These are phyloP conservation scores for Ceratocystis eucalypticola DNA, from an alignment of 2,329 filamentous ascomycete species.

Conservation along the genomic window DNA sequence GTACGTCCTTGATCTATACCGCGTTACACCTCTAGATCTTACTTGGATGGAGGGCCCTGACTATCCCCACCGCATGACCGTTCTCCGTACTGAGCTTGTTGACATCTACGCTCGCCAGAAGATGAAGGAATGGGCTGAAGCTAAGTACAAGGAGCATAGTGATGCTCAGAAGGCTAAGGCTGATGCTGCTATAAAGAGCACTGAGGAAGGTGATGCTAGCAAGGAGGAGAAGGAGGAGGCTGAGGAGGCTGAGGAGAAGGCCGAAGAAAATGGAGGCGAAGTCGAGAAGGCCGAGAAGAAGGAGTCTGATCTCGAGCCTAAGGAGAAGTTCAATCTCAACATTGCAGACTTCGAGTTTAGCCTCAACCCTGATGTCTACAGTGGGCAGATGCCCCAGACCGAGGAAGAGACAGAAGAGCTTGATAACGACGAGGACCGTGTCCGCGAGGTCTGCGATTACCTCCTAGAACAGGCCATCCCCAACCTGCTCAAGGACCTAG, in stretches of 20 bases:
- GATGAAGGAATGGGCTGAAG: slow-evolving; percentile 78
- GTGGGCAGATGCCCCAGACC: slow-evolving; percentile 78
- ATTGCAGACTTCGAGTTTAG: slow-evolving; percentile 76
- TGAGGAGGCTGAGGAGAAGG: slow-evolving; percentile 24
- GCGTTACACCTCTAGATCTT: slow-evolving; percentile 83
- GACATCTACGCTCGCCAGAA: slow-evolving; percentile 74
- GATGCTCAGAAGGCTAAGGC: slow-evolving; percentile 26
- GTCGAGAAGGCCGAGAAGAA: slow-evolving; percentile 23
- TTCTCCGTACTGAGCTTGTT: slow-evolving; percentile 77
- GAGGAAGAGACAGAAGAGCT: slow-evolving; percentile 78
- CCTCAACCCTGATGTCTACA: slow-evolving; percentile 91
- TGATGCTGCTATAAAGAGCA: slow-evolving; percentile 19
- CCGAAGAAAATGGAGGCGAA: slow-evolving; percentile 20
- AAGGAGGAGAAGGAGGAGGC: slow-evolving; percentile 28
- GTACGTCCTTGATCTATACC: slow-evolving; percentile 93
- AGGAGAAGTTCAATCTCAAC: slow-evolving; percentile 46
- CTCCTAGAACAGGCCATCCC: slow-evolving; percentile 67
- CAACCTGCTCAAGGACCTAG: slow-evolving; percentile 72
- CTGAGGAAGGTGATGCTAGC: slow-evolving; percentile 27
- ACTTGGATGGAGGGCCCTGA: slow-evolving; percentile 63
- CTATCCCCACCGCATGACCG: slow-evolving; percentile 94
- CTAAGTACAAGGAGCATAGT: slow-evolving; percentile 38
- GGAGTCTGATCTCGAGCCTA: slow-evolving; percentile 34
- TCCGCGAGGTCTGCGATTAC: slow-evolving; percentile 69
- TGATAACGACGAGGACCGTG: slow-evolving; percentile 73